A percentile compares a stretch with the other conserved stretches of the same genome.
Conservation (phyloP, 169 alveolate species). For the Plasmodium knowlesi region DNA sequence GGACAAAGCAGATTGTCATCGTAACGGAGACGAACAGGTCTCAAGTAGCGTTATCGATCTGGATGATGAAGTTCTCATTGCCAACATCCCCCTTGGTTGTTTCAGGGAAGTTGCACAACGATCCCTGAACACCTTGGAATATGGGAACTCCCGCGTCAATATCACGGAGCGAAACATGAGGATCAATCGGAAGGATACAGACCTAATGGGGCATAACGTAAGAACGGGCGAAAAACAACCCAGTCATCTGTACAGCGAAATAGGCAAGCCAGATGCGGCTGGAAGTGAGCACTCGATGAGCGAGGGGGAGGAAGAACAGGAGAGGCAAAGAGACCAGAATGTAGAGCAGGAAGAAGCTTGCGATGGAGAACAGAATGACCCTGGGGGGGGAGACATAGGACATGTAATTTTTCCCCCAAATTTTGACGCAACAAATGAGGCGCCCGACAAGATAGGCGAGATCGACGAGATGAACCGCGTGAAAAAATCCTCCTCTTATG, state of each 20-base stretch:
- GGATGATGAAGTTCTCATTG: constrained; percentile 25
- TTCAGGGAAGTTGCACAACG: background rate
- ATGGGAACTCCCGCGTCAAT: background rate
- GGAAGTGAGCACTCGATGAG: background rate
- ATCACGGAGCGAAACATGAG: background rate
- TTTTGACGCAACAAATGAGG: background rate
- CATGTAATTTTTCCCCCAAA: background rate
- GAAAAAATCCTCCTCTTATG: background rate
- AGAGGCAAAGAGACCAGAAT: too few relatives aligned
- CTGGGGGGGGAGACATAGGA: background rate
- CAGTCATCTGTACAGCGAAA: constrained; percentile 46
- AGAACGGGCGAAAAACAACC: background rate
- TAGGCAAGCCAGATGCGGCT: background rate
- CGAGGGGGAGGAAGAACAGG: background rate
- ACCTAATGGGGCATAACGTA: background rate
- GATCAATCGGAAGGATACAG: background rate
- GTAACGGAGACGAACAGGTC: background rate
- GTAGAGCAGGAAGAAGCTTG: background rate
- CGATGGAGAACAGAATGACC: background rate
- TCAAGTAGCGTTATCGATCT: constrained; percentile 17
- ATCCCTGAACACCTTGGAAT: background rate
- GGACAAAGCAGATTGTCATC: background rate
- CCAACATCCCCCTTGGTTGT: constrained; percentile 5
- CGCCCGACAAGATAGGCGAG: background rate
- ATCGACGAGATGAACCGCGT: background rate